These are phyloP conservation scores for Hypsizygus ulmarius DNA, from an alignment of 1,284 basidiomycete species.

Conservation along the genomic window DNA sequence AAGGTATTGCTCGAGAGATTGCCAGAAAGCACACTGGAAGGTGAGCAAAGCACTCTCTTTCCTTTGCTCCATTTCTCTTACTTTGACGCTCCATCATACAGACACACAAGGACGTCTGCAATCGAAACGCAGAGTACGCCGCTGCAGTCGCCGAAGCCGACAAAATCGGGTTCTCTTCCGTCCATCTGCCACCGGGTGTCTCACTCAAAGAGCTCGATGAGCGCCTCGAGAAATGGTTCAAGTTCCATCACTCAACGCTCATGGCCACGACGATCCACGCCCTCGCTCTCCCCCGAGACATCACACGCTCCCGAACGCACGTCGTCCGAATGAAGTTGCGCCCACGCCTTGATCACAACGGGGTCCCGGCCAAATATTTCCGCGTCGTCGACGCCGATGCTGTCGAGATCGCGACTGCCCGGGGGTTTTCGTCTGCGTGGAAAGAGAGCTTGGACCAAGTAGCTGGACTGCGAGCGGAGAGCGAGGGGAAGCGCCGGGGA, in stretches of 20 bases:
- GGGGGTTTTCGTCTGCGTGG: conserved; percentile 4
- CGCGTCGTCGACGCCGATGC: conserved; percentile 12
- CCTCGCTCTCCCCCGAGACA: conserved; percentile 15
- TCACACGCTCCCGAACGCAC: conserved; percentile 14
- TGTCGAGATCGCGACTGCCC: conserved; percentile 9
- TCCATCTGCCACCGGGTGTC: conserved; percentile 6
- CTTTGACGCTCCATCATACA: no score
- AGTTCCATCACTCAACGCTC: conserved; percentile 15
- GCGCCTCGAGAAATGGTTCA: conserved; percentile 20
- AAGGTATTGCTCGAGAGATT: no score
- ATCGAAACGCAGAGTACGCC: no score
- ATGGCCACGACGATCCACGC: conserved; percentile 19
- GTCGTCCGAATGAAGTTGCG: conserved; percentile 13
- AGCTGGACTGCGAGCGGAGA: conserved; percentile 12
- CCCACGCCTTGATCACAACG: conserved; percentile 12
- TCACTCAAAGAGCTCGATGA: conserved; percentile 16
- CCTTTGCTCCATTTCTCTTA: no score
- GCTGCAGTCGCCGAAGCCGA: no score
- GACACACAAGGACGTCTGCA: no score
- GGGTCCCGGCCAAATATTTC: conserved; percentile 14
- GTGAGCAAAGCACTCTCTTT: no score
- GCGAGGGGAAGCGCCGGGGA: conserved; percentile 15
- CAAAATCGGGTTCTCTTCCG: no score
- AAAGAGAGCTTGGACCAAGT: conserved; percentile 14
- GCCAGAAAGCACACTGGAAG: no score